These are phyloP conservation scores for Paramecium caudatum DNA, from an alignment of 73 alveolate species.

Conservation along the genomic window DNA sequence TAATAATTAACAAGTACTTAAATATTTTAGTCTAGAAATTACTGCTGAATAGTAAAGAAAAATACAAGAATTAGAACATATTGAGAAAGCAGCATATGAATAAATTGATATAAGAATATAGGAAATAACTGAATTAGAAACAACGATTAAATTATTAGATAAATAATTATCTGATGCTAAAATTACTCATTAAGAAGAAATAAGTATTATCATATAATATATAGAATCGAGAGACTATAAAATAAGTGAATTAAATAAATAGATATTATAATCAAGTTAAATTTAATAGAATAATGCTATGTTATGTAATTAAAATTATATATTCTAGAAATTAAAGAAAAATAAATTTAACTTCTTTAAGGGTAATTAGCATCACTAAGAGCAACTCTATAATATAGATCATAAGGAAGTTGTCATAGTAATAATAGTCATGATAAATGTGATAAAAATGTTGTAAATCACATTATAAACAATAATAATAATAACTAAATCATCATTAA, in stretches of 20 bases:
- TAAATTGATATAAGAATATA: constrained; percentile 3
- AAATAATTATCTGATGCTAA: neutral
- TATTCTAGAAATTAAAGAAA: neutral
- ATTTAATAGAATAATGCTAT: constrained; percentile 12
- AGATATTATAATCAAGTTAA: neutral
- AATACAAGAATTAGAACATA: neutral
- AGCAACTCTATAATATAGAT: constrained; percentile 14
- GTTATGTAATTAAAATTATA: neutral
- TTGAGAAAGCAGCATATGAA: constrained; percentile 24
- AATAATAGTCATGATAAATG: neutral
- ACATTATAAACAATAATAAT: neutral
- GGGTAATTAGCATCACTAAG: neutral
- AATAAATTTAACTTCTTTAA: neutral
- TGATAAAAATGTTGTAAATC: constrained; percentile 8
- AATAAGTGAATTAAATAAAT: no score
- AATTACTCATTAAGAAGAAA: neutral
- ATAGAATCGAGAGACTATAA: neutral
- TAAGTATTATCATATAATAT: neutral
- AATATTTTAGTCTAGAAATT: no score
- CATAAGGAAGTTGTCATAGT: constrained; percentile 41
- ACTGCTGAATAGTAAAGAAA: no score
- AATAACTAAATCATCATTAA: constrained; percentile 22
- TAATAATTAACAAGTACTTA: no score
- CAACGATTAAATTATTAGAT: neutral
- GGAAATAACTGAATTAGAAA: neutral